phyloP scores from a whole-genome alignment of 345 rosid genomes.

The Lepidium aucheri region DNA sequence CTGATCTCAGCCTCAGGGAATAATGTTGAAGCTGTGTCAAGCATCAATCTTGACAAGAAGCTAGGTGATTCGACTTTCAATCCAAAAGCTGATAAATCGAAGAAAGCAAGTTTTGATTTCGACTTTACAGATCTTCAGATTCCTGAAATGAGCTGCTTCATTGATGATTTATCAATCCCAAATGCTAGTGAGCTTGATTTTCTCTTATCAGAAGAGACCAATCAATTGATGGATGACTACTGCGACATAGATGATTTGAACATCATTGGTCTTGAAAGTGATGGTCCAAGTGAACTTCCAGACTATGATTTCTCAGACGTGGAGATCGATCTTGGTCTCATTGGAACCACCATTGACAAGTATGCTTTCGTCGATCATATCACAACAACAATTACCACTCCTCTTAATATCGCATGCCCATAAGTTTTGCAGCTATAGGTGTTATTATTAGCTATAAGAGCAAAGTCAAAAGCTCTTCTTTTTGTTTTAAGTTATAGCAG shows the following conservation, averaged over 20 bases:
- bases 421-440: conserved; percentile 81
- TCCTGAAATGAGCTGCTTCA: conserved; percentile 37
- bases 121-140: conserved; percentile 39
- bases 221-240: conserved; percentile 37
- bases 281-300: conserved; percentile 61
- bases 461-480: conserved; percentile 3
- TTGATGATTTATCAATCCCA: conserved; percentile 29
- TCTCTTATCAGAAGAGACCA: conserved; percentile 45
- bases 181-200: conserved; percentile 35
- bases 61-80: neutral
- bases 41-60: conserved; percentile 9
- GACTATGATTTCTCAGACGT: conserved; percentile 54
- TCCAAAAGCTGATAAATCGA: neutral
- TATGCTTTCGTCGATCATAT: conserved; percentile 12
- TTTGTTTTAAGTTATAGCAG: conserved; percentile 18
- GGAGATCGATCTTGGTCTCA: conserved; percentile 47
- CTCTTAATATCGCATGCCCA: conserved; percentile 59
- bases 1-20: conserved; percentile 33
- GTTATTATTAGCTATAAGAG: conserved; percentile 25
- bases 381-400: conserved; percentile 6
- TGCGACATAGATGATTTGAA: conserved; percentile 53
- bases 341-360: conserved; percentile 37
- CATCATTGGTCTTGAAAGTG: conserved; percentile 38
- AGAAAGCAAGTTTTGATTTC: conserved; percentile 10
- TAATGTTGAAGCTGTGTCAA: conserved; percentile 33